These are phyloP conservation scores for Pelargonium australe DNA, from an alignment of 441 rosid genomes.

Conservation along the genomic window DNA sequence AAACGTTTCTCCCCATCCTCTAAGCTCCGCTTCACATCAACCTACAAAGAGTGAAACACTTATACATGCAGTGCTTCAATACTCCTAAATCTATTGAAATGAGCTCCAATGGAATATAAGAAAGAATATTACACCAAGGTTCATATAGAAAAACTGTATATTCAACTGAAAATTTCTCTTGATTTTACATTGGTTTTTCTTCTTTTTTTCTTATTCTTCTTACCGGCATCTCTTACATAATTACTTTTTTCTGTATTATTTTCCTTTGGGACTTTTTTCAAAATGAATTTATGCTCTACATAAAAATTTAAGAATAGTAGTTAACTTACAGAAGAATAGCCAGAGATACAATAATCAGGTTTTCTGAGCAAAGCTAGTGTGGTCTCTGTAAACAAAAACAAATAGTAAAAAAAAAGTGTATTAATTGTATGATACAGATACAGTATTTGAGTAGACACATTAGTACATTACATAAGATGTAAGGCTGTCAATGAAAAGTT, in stretches of 20 bases:
- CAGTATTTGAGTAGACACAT: not conserved
- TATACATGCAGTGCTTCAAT: not conserved
- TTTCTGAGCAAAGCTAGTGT: slow-evolving; percentile 77
- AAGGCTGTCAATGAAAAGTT: not conserved
- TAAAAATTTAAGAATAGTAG: not conserved
- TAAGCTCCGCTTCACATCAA: slow-evolving; percentile 61
- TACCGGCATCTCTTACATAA: not conserved
- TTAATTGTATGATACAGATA: not conserved
- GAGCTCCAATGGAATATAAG: slow-evolving; percentile 1
- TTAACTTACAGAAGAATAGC: slow-evolving; percentile 73
- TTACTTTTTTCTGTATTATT: not conserved
- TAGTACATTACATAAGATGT: not conserved
- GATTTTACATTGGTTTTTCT: not conserved
- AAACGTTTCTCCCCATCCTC: slow-evolving; percentile 83
- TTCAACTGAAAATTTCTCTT: not conserved
- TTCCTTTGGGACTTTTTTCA: not conserved
- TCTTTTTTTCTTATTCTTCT: not conserved
- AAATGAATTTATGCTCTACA: not conserved
- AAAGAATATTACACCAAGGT: not conserved
- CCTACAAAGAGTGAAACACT: slow-evolving; percentile 31
- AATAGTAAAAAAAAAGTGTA: not conserved
- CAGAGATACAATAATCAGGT: slow-evolving; percentile 93
- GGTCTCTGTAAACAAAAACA: slow-evolving; percentile 54
- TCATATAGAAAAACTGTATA: too few relatives aligned
- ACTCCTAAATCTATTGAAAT: slow-evolving; percentile 6